Evolutionary conservation across 2,329 filamentous ascomycete species (phyloP).

Genomic region (Pestalotiopsis sp.): DNA sequence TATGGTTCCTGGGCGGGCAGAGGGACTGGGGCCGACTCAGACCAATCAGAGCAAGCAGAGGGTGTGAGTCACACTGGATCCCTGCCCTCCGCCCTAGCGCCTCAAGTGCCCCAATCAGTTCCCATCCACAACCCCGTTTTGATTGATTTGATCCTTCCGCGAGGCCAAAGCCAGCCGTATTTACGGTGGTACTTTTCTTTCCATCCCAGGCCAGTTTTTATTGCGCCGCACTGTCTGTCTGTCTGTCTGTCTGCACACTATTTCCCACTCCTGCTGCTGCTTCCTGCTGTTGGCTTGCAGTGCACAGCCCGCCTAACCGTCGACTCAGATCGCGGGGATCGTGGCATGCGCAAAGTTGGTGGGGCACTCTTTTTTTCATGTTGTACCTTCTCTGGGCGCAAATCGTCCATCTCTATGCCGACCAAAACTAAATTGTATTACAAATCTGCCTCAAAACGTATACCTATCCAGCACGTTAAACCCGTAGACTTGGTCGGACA

Average conservation of each 20-base stretch:
- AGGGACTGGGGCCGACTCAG: slow-evolving; percentile 7
- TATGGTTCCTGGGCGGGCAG: slow-evolving; percentile 5
- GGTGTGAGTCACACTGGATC: slow-evolving; percentile 12
- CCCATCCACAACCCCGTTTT: neutral
- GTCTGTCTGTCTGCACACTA: neutral
- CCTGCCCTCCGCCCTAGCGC: neutral
- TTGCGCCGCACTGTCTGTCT: neutral
- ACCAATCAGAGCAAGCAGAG: slow-evolving; percentile 13
- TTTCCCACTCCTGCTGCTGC: neutral
- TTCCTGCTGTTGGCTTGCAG: neutral
- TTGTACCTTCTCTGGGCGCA: no score
- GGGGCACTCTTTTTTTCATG: no score
- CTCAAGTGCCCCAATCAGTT: neutral
- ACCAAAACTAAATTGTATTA: neutral
- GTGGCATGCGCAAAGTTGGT: neutral
- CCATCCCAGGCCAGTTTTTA: neutral
- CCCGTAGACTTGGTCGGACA: neutral
- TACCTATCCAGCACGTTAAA: neutral
- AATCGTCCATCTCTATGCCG: no score
- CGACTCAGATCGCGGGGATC: neutral
- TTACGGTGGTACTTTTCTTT: neutral
- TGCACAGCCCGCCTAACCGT: neutral
- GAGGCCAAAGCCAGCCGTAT: neutral
- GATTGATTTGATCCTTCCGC: neutral
- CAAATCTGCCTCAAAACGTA: neutral